Evolutionary conservation across 2,329 filamentous ascomycete genomes (phyloP).

Genomic region (Dendryphion nanum): DNA sequence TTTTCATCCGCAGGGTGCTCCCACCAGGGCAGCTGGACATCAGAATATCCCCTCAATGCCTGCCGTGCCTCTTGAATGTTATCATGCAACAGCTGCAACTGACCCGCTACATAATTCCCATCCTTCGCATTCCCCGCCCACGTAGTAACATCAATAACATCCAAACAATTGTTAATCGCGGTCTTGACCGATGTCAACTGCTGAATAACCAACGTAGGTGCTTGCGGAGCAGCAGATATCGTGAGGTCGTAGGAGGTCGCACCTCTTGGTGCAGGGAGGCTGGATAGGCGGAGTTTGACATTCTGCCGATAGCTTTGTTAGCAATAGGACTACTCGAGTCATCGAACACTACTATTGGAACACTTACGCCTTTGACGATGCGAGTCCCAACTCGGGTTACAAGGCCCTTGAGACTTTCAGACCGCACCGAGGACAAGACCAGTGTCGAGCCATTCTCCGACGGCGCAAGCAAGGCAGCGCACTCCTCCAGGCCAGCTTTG

Average conservation of each 20-base stretch:
- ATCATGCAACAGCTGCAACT: constrained; percentile 59
- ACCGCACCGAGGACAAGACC: constrained; percentile 81
- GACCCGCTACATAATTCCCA: constrained; percentile 57
- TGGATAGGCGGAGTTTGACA: constrained; percentile 73
- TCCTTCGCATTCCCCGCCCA: constrained; percentile 66
- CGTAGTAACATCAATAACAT: constrained; percentile 75
- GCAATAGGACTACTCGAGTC: not conserved
- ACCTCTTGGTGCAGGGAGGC: constrained; percentile 57
- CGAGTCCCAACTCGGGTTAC: constrained; percentile 87
- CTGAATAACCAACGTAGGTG: constrained; percentile 61
- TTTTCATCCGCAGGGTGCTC: constrained; percentile 56
- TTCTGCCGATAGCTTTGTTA: no score
- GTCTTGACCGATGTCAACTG: constrained; percentile 71
- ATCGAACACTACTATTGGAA: not conserved
- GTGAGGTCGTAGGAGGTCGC: constrained; percentile 51
- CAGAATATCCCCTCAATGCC: constrained; percentile 56
- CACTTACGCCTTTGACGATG: constrained; percentile 81
- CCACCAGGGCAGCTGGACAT: constrained; percentile 55
- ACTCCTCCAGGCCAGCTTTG: constrained; percentile 78
- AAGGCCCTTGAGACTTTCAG: constrained; percentile 88
- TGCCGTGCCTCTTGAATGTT: constrained; percentile 61
- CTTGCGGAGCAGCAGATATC: constrained; percentile 53
- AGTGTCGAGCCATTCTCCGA: constrained; percentile 84
- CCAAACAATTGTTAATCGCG: constrained; percentile 79
- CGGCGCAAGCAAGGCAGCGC: constrained; percentile 80